Conservation (phyloP, 345 rosid genomes). For the Murraya paniculata region DNA sequence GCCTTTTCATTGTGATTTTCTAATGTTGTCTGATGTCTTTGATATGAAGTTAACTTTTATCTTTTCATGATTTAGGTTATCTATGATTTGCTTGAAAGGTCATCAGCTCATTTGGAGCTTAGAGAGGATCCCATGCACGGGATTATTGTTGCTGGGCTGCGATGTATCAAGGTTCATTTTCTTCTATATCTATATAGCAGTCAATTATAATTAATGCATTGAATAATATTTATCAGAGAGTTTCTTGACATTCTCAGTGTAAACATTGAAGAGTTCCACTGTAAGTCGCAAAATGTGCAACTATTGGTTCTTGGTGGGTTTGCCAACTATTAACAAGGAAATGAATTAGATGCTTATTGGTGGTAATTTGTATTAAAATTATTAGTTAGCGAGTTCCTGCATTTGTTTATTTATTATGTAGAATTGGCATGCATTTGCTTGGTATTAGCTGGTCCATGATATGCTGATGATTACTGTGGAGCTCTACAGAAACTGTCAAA, state of each 20-base stretch:
- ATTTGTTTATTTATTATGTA: not conserved
- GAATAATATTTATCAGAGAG: not conserved
- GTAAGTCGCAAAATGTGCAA: not conserved
- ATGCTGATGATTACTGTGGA: not conserved
- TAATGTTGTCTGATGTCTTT: not conserved
- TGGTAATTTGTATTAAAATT: not conserved
- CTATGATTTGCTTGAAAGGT: conserved; percentile 89
- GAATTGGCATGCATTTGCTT: not conserved
- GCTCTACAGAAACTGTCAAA: not conserved
- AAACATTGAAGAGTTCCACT: not conserved
- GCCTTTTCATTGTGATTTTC: conserved; percentile 7
- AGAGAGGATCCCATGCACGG: conserved; percentile 97
- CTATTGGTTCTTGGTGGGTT: not conserved
- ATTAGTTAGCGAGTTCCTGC: not conserved
- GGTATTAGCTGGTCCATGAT: not conserved
- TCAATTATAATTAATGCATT: not conserved
- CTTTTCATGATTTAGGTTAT: conserved; percentile 59
- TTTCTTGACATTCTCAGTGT: not conserved
- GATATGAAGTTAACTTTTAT: not conserved
- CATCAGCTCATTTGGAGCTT: conserved; percentile 90
- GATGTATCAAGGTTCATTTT: conserved; percentile 73
- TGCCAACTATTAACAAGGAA: not conserved
- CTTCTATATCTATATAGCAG: conserved; percentile 1
- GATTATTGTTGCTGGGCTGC: conserved; percentile 80
- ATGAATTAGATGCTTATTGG: not conserved